Percentiles rank a stretch among this genome's conserved stretches.
These are phyloP conservation scores for Vigna nakashimae DNA, from an alignment of 306 rosid species.

Conservation along the genomic window DNA sequence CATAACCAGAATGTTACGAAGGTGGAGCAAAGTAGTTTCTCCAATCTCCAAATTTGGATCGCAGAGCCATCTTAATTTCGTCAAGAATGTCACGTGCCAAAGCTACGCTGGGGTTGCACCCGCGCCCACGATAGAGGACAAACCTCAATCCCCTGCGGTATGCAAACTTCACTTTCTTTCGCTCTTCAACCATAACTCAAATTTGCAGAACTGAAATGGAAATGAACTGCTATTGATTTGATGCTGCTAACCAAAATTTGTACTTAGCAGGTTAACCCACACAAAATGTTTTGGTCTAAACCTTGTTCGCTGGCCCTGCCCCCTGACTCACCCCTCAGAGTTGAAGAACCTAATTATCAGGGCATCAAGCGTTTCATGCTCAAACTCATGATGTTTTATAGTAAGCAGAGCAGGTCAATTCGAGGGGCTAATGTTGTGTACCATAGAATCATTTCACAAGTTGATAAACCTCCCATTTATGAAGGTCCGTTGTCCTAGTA, in stretches of 20 bases:
- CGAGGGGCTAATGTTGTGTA: conserved; percentile 91
- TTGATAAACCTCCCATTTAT: conserved; percentile 83
- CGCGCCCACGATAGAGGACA: conserved; percentile 51
- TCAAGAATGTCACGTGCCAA: conserved; percentile 47
- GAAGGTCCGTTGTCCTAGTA: conserved; percentile 58
- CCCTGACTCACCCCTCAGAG: conserved; percentile 67
- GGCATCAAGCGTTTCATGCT: conserved; percentile 74
- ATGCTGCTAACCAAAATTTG: conserved; percentile 29
- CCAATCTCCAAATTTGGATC: conserved; percentile 61
- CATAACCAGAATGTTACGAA: conserved; percentile 66
- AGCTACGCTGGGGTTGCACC: conserved; percentile 67
- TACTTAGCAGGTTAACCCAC: conserved; percentile 66
- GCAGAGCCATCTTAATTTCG: conserved; percentile 42
- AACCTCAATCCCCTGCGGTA: conserved; percentile 53
- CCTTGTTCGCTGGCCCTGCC: conserved; percentile 81
- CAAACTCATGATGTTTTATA: conserved; percentile 77
- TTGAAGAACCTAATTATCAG: conserved; percentile 77
- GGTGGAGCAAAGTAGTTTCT: conserved; percentile 60
- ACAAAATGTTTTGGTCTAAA: conserved; percentile 83
- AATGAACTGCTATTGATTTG: conserved; percentile 17
- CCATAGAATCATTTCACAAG: conserved; percentile 76
- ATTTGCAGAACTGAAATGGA: neutral
- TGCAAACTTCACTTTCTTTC: neutral
- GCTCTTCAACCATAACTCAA: neutral
- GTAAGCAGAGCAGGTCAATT: conserved; percentile 92